Base-by-base conservation (phyloP, 1,139 yeast genomes). In the Dujonia santamariae region DNA sequence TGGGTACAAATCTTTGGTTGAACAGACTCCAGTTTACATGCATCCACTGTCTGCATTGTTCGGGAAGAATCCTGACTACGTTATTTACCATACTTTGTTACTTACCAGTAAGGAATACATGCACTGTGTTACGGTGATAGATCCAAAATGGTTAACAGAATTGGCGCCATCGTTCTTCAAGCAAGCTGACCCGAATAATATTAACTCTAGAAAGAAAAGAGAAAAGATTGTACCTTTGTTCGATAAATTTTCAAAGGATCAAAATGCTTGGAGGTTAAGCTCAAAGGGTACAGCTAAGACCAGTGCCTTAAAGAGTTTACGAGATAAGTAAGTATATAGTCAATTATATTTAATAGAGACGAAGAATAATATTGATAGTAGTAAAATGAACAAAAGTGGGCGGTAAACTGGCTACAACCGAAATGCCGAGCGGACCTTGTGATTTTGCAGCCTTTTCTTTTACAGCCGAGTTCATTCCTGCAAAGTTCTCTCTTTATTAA, bases 31-130 rank as follows among this genome's bases (percentile, higher is more conserved):
- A 1, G 97, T 90, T 7, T 78, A 73, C 39, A 68, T 94, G 48
- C 98, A 94, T 55, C 98, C 98, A 1, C 84, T 95, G 2, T 85
- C 95, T 30, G 71, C 94, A 1, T 56, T 92, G 22, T 85, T 77
- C 52, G 85, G 82, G 17, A 83, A 82, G 46, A 74, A 71, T 14
- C 80, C 90, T 3, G 88, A 83, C 42, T 85, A 84, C 50, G 94
- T 88, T 35, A 66, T 92, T 2, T 92, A 88, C 51, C 95, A 90
- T 51, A 82, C 94, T 4, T 65, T 92, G 37, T 65, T 90, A 30
- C 66, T 86, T 48, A 92, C 97, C 0, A 73, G 87, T 4, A 80
- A 79, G 50, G 97, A 90, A 63, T 92, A 88, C 55, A 87, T 92
- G 96, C 94, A 87, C 40, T 84, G 87, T 47, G 85, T 81, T 7